Percentiles rank a stretch among this genome's conserved stretches.
These are phyloP conservation scores for Tricholoma flavovirens DNA, from an alignment of 768 basidiomycete genomes.

Conservation along the genomic window DNA sequence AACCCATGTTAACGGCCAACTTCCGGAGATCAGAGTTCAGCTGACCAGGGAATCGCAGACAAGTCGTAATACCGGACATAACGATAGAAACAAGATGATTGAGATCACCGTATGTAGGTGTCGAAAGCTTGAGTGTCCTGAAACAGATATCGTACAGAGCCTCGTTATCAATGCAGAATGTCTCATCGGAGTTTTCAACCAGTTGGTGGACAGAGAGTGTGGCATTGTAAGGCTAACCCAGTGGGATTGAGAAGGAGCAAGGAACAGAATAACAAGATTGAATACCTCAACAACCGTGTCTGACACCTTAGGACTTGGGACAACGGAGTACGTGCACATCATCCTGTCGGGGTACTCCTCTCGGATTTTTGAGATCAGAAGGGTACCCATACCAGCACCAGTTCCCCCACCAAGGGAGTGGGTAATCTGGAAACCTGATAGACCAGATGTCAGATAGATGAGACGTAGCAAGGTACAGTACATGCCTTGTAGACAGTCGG, in stretches of 20 bases:
- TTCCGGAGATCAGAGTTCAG: constrained; percentile 98
- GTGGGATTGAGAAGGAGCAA: background rate
- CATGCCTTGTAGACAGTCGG: constrained; percentile 93
- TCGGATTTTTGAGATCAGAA: constrained; percentile 97
- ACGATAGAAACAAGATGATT: constrained; percentile 97
- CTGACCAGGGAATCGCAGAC: constrained; percentile 99
- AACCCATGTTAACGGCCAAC: constrained; percentile 98
- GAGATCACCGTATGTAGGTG: constrained; percentile 95
- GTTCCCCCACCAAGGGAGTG: constrained; percentile 99
- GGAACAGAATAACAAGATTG: background rate
- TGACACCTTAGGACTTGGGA: constrained; percentile 95
- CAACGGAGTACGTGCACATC: constrained; percentile 99
- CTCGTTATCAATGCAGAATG: constrained; percentile 99
- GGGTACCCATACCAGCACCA: constrained; percentile 99
- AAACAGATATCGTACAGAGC: constrained; percentile 99
- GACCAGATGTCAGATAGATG: constrained; percentile 6
- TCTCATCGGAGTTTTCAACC: constrained; percentile 99
- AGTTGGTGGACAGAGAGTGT: constrained; percentile 98
- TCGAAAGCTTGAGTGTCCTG: constrained; percentile 92
- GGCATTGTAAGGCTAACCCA: constrained; percentile 87
- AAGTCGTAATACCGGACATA: constrained; percentile 98
- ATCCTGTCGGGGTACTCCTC: constrained; percentile 99
- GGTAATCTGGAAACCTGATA: constrained; percentile 92
- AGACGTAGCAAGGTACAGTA: constrained; percentile 2
- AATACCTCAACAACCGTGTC: constrained; percentile 95